phyloP scores from a whole-genome alignment of 371 early-diverging fungal genomes.

The Parasitella parasitica region DNA sequence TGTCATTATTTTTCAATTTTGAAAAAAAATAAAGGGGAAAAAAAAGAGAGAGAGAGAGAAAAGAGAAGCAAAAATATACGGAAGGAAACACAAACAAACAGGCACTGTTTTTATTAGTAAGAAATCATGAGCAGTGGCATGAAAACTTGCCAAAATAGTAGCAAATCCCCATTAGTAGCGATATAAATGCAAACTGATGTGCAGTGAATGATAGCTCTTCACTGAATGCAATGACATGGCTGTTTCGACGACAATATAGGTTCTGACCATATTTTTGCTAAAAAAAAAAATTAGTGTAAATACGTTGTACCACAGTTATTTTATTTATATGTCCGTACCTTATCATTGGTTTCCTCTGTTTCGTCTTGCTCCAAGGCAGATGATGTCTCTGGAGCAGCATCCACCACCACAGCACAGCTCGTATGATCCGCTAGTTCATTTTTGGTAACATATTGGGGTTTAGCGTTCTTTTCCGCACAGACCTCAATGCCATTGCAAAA shows the following conservation, averaged over 20 bases:
- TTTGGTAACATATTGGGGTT: background rate
- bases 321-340: background rate
- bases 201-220: constrained; percentile 50
- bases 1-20: background rate
- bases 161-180: constrained; percentile 40
- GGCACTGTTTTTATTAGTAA: background rate
- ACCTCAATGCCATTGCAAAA: constrained; percentile 18
- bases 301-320: background rate
- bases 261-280: too few relatives aligned
- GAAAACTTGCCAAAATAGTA: constrained; percentile 54
- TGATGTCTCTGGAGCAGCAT: background rate
- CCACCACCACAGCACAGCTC: background rate
- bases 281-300: background rate
- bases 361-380: background rate
- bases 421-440: background rate
- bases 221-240: constrained; percentile 33
- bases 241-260: constrained; percentile 10
- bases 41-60: background rate
- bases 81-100: background rate
- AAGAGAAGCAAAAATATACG: background rate
- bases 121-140: constrained; percentile 30
- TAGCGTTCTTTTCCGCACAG: background rate
- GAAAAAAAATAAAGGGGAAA: background rate
- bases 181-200: constrained; percentile 40
- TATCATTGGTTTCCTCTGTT: background rate